Conservation (phyloP, 2,329 filamentous ascomycete genomes). For the Colletotrichum sansevieriae region DNA sequence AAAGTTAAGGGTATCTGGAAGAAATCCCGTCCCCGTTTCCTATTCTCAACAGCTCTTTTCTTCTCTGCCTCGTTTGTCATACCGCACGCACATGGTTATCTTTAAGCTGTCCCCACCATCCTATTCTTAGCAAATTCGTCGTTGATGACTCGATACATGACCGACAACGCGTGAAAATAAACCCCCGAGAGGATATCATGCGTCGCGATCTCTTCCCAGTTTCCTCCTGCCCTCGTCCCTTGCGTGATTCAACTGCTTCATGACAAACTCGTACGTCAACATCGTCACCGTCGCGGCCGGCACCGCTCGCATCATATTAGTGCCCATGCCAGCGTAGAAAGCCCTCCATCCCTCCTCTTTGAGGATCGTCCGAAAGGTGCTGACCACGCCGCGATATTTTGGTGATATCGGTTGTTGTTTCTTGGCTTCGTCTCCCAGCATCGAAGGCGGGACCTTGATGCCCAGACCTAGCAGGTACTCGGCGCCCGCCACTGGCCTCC, state of each 20-base stretch:
- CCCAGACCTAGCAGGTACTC: constrained; percentile 65
- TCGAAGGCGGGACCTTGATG: constrained; percentile 56
- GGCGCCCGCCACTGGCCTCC: constrained; percentile 73
- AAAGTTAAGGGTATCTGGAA: constrained; percentile 52
- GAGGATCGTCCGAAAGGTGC: constrained; percentile 87
- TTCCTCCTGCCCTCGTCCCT: constrained; percentile 56
- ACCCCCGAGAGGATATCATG: constrained; percentile 17
- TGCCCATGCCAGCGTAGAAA: constrained; percentile 97
- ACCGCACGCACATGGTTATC: constrained; percentile 29
- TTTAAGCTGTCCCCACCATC: constrained; percentile 16
- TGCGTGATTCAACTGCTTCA: constrained; percentile 64
- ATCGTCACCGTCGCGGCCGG: constrained; percentile 97
- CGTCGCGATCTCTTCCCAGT: constrained; percentile 40
- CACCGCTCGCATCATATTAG: constrained; percentile 96
- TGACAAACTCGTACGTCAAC: constrained; percentile 91
- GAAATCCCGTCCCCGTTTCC: constrained; percentile 39
- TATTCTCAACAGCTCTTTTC: constrained; percentile 36
- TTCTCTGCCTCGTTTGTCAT: constrained; percentile 17
- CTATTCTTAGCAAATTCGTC: constrained; percentile 43
- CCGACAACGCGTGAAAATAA: not conserved
- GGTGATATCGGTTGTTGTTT: constrained; percentile 51
- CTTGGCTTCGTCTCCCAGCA: constrained; percentile 55
- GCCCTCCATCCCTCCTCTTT: constrained; percentile 94
- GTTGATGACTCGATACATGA: constrained; percentile 29
- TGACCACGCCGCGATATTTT: constrained; percentile 83